A percentile compares a stretch with the other conserved stretches of the same genome.
phyloP scores from a whole-genome alignment of 345 rosid species.

The Punica granatum region DNA sequence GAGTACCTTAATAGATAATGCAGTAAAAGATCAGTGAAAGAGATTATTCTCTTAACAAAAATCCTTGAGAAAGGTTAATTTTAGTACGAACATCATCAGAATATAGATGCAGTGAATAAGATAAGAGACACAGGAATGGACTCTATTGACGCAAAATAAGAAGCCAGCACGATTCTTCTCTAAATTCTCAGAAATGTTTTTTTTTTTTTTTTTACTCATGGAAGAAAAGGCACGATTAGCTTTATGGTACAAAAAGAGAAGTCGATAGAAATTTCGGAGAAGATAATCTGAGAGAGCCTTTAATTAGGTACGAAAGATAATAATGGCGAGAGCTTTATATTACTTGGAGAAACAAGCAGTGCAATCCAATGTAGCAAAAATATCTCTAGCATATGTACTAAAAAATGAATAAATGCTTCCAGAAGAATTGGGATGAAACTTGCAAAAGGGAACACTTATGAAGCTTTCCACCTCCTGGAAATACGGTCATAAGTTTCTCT shows the following conservation, averaged over 20 bases:
- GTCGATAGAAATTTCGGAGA: neutral
- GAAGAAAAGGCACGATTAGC: neutral
- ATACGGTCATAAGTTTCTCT: constrained; percentile 42
- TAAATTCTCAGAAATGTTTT: neutral
- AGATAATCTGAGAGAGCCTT: neutral
- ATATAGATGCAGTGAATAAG: neutral
- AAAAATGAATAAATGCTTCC: neutral
- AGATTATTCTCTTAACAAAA: neutral
- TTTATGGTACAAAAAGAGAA: too few species aligned
- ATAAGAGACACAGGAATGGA: neutral
- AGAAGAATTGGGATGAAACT: constrained; percentile 4
- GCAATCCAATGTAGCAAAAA: neutral
- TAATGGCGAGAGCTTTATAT: neutral
- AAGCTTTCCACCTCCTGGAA: constrained; percentile 34
- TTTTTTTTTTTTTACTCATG: neutral
- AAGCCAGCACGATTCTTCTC: neutral
- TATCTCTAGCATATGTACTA: neutral
- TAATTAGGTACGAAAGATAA: neutral
- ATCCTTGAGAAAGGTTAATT: neutral
- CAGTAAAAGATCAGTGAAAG: neutral
- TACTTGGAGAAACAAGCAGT: neutral
- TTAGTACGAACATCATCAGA: neutral
- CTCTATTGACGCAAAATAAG: neutral
- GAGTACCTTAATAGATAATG: neutral
- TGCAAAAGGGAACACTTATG: constrained; percentile 9